phyloP scores from a whole-genome alignment of 352 stramenopile genomes.

The Globisporangium lucens region DNA sequence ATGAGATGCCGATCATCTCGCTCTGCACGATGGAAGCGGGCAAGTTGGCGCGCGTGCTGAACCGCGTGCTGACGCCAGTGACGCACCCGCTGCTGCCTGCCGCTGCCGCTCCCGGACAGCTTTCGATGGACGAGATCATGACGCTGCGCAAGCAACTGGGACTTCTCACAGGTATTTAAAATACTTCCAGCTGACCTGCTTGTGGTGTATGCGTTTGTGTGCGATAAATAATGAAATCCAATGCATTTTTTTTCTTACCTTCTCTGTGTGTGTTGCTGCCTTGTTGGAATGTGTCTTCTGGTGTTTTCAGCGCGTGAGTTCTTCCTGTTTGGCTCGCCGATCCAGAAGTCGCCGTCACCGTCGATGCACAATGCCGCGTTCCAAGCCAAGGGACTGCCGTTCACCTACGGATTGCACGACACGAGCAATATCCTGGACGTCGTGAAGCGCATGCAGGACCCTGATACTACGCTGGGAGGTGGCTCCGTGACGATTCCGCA shows the following conservation, averaged over 20 bases:
- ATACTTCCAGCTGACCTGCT: slow-evolving; percentile 11
- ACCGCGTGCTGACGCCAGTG: slow-evolving; percentile 94
- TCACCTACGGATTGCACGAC: slow-evolving; percentile 90
- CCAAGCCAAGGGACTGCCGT: slow-evolving; percentile 74
- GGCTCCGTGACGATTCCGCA: slow-evolving; percentile 97
- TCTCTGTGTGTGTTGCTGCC: slow-evolving; percentile 16
- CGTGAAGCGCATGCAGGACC: slow-evolving; percentile 37
- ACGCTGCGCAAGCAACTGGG: slow-evolving; percentile 73
- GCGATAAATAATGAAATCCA: slow-evolving; percentile 9
- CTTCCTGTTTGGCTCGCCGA: slow-evolving; percentile 96
- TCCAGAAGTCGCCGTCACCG: slow-evolving; percentile 94
- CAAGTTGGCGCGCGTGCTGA: slow-evolving; percentile 93
- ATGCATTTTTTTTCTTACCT: slow-evolving; percentile 12
- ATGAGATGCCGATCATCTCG: slow-evolving; percentile 92
- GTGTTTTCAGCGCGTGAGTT: slow-evolving; percentile 71
- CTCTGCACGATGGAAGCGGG: slow-evolving; percentile 92
- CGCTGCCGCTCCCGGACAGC: slow-evolving; percentile 94
- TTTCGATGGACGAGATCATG: slow-evolving; percentile 95
- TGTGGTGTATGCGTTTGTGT: slow-evolving; percentile 10
- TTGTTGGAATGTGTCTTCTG: slow-evolving; percentile 7
- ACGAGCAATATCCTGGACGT: slow-evolving; percentile 47
- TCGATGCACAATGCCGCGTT: slow-evolving; percentile 98
- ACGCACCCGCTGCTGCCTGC: slow-evolving; percentile 92
- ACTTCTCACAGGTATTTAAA: slow-evolving; percentile 77
- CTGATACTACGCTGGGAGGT: slow-evolving; percentile 84